phyloP scores from a whole-genome alignment of 2,329 filamentous ascomycete genomes.

The Coniochaeta sp. region DNA sequence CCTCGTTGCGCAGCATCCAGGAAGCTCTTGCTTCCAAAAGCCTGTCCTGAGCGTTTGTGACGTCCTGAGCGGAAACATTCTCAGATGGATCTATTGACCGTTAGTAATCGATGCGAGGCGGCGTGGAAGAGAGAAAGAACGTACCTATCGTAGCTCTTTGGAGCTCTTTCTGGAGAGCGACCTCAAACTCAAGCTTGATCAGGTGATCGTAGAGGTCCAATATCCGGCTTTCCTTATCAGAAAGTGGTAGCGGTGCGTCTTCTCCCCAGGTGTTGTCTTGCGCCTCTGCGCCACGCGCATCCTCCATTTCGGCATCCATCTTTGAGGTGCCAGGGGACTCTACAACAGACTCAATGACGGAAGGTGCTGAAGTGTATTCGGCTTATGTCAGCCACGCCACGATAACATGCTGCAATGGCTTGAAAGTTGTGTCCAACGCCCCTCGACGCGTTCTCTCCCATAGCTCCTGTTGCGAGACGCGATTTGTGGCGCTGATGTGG shows the following conservation, averaged over 20 bases:
- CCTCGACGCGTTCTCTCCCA: neutral
- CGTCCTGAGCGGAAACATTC: conserved; percentile 33
- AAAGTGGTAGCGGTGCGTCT: conserved; percentile 33
- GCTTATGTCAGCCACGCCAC: no score
- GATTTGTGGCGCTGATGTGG: neutral
- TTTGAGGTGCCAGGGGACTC: neutral
- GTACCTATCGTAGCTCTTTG: conserved; percentile 28
- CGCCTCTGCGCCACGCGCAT: neutral
- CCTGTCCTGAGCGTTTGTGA: conserved; percentile 54
- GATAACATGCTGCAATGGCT: no score
- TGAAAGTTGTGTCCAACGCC: no score
- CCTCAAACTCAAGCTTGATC: conserved; percentile 65
- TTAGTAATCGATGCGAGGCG: neutral
- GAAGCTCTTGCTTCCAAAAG: conserved; percentile 64
- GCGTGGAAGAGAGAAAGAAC: conserved; percentile 1
- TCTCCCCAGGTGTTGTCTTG: neutral
- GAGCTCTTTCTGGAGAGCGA: conserved; percentile 54
- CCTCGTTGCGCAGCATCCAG: conserved; percentile 63
- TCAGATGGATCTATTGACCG: neutral
- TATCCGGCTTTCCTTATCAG: conserved; percentile 57
- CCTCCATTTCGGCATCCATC: neutral
- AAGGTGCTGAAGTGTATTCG: no score
- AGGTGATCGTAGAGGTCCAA: conserved; percentile 66
- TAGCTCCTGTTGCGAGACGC: no score
- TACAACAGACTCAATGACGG: no score